Conservation (phyloP, 1,284 basidiomycete genomes). For the Ganoderma multipileum region DNA sequence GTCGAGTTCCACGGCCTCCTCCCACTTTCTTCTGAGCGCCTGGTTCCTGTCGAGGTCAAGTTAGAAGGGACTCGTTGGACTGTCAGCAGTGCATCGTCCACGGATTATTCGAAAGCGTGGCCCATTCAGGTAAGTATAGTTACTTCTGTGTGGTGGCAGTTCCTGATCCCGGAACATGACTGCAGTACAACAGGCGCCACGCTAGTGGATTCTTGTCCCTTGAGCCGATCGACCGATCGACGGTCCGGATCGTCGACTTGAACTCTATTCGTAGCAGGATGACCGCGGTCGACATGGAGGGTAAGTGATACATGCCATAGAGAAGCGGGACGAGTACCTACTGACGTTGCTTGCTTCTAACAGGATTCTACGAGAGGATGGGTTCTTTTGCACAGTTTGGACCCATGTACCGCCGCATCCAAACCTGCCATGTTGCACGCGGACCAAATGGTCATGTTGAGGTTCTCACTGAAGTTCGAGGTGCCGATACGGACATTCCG, state of each 20-base stretch:
- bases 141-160: neutral
- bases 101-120: constrained; percentile 13
- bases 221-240: constrained; percentile 20
- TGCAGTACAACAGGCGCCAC: constrained; percentile 38
- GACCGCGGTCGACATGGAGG: constrained; percentile 14
- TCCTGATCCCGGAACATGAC: neutral
- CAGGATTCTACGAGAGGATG: constrained; percentile 17
- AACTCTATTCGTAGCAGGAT: constrained; percentile 30
- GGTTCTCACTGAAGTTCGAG: constrained; percentile 16
- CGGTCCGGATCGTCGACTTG: constrained; percentile 20
- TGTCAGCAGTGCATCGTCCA: constrained; percentile 27
- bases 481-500: constrained; percentile 10
- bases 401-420: constrained; percentile 19
- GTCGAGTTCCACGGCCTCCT: constrained; percentile 36
- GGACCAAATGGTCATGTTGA: constrained; percentile 17
- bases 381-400: constrained; percentile 26
- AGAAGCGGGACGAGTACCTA: neutral
- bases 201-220: constrained; percentile 43
- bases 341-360: neutral
- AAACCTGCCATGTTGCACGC: constrained; percentile 7
- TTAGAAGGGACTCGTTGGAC: constrained; percentile 41
- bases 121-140: constrained; percentile 5
- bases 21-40: constrained; percentile 39
- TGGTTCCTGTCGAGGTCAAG: constrained; percentile 37
- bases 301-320: neutral